Percentiles rank a stretch among this genome's conserved stretches.
Conservation (phyloP, 805 yeast species). For the Lipomyces kockii region DNA sequence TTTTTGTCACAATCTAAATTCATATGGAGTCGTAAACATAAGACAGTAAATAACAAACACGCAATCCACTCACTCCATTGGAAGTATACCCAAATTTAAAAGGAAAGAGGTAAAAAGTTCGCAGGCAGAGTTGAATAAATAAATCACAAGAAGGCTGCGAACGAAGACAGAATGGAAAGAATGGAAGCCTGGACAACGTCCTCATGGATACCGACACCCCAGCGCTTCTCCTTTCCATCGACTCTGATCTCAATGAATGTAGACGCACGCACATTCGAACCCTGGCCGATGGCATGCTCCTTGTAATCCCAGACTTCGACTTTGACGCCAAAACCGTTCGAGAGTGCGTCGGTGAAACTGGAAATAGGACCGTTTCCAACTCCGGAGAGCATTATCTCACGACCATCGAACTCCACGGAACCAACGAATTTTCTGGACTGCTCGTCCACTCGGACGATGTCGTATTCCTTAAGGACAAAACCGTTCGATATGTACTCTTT, state of each 20-base stretch:
- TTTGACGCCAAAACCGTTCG: slow-evolving; percentile 52
- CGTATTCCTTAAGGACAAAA: slow-evolving; percentile 53
- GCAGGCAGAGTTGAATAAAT: not conserved
- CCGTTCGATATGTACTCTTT: slow-evolving; percentile 52
- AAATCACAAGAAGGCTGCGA: slow-evolving; percentile 30
- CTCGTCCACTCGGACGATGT: slow-evolving; percentile 51
- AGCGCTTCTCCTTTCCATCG: slow-evolving; percentile 51
- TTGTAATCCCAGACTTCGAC: slow-evolving; percentile 71
- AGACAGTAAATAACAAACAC: not conserved
- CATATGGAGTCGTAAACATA: not conserved
- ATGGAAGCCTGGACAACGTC: slow-evolving; percentile 88
- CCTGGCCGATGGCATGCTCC: slow-evolving; percentile 80
- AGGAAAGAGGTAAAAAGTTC: not conserved
- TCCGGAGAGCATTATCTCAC: slow-evolving; percentile 54
- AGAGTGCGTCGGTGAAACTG: slow-evolving; percentile 67
- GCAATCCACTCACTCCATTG: not conserved
- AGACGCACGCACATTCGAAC: slow-evolving; percentile 73
- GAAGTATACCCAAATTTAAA: not conserved
- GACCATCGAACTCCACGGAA: slow-evolving; percentile 54
- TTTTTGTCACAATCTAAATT: not conserved
- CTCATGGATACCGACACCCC: slow-evolving; percentile 95
- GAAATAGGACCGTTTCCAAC: slow-evolving; percentile 84
- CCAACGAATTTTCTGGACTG: slow-evolving; percentile 55
- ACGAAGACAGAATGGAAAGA: slow-evolving; percentile 49
- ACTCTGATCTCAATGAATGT: slow-evolving; percentile 67